A percentile compares a stretch with the other conserved stretches of the same genome.
Conservation (phyloP, 148 eudicot species). For the Persicaria maculosa region DNA sequence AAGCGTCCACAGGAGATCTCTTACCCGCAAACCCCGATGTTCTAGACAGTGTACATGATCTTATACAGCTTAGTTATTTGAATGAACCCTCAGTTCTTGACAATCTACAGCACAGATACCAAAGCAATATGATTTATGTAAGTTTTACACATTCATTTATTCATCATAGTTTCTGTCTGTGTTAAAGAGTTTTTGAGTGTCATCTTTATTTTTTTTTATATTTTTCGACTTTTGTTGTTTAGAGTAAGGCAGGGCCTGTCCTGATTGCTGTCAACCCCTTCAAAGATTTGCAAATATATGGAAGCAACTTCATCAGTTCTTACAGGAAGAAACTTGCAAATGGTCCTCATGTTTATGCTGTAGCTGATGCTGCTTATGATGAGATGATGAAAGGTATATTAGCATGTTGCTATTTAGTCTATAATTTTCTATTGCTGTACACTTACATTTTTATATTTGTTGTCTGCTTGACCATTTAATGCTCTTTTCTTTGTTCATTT, state of each 20-base stretch:
- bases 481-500: constrained; percentile 14
- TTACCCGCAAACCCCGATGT: constrained; percentile 89
- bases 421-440: not conserved
- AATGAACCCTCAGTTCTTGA: constrained; percentile 93
- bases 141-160: constrained; percentile 15
- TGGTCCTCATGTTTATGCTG: constrained; percentile 81
- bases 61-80: constrained; percentile 82
- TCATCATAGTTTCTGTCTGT: not conserved
- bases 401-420: not conserved
- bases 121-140: constrained; percentile 73
- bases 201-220: not conserved
- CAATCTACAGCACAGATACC: constrained; percentile 73
- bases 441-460: not conserved
- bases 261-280: constrained; percentile 90
- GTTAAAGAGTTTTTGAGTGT: not conserved
- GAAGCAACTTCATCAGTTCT: constrained; percentile 46
- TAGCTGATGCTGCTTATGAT: constrained; percentile 63
- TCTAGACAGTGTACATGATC: constrained; percentile 85
- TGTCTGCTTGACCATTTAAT: not conserved
- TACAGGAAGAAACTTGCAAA: constrained; percentile 63
- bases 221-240: not conserved
- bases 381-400: constrained; percentile 81
- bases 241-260: constrained; percentile 94
- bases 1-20: constrained; percentile 51
- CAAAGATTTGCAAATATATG: constrained; percentile 62